phyloP scores from a whole-genome alignment of 352 stramenopile genomes.

The Globisporangium recalcitrans region DNA sequence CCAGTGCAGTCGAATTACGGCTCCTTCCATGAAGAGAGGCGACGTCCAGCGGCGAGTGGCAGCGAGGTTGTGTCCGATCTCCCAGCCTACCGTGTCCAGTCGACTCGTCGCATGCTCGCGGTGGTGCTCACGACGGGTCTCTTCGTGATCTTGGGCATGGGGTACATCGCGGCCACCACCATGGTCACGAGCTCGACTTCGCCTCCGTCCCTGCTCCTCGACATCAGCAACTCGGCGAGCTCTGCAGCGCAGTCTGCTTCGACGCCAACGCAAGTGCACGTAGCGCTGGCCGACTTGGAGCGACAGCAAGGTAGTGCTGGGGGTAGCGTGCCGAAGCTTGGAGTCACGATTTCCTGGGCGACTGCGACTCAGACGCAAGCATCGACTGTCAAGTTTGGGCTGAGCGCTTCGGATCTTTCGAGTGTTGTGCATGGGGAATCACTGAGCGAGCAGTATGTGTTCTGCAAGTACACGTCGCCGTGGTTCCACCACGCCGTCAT shows the following conservation, averaged over 20 bases:
- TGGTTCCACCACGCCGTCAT: conserved; percentile 76
- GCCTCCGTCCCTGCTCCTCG: neutral
- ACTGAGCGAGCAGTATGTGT: conserved; percentile 55
- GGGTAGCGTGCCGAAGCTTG: conserved; percentile 16
- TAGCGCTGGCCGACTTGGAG: conserved; percentile 3
- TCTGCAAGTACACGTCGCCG: conserved; percentile 73
- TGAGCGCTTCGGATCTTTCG: conserved; percentile 23
- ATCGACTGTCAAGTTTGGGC: conserved; percentile 52
- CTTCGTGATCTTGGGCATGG: neutral
- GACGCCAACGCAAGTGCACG: conserved; percentile 6
- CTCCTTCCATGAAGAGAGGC: neutral
- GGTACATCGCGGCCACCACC: neutral
- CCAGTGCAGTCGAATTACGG: neutral
- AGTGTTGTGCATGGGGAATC: conserved; percentile 21
- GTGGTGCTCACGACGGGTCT: neutral
- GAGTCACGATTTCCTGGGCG: conserved; percentile 58
- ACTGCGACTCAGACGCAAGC: conserved; percentile 31
- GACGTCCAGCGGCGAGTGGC: neutral
- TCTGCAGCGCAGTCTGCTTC: neutral
- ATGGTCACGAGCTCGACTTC: neutral
- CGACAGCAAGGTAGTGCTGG: neutral
- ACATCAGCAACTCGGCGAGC: neutral
- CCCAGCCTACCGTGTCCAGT: neutral
- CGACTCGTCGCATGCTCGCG: conserved; percentile 2
- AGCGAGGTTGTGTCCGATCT: neutral